A percentile compares a stretch with the other conserved stretches of the same genome.
Evolutionary conservation across 225 moss, liverwort and hornwort species (phyloP).

Genomic region (Asterella californica): DNA sequence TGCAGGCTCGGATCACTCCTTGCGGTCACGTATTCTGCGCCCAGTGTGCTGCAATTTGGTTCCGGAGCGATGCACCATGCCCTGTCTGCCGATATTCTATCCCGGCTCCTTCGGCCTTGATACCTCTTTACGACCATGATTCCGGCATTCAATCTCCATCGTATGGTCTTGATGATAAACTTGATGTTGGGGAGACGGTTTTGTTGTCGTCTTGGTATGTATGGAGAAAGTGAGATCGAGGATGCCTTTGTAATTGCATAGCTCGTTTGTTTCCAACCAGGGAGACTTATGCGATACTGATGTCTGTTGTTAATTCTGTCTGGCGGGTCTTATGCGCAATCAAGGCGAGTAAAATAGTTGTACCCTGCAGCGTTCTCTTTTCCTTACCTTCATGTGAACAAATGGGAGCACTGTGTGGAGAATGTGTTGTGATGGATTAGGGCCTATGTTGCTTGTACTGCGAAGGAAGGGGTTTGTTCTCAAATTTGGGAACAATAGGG

Average conservation of each 20-base stretch:
- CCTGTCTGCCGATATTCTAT: slow-evolving; percentile 86
- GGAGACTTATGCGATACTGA: not conserved
- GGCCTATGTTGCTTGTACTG: not conserved
- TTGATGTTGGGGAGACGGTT: slow-evolving; percentile 57
- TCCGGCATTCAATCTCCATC: slow-evolving; percentile 94
- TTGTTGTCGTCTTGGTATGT: slow-evolving; percentile 41
- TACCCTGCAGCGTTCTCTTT: not conserved
- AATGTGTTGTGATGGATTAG: not conserved
- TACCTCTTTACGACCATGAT: slow-evolving; percentile 95
- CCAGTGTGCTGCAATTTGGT: slow-evolving; percentile 91
- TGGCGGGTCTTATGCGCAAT: not conserved
- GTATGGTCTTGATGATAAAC: slow-evolving; percentile 57
- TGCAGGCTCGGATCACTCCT: slow-evolving; percentile 89
- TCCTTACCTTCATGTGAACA: not conserved
- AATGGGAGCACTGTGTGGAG: not conserved
- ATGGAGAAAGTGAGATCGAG: not conserved
- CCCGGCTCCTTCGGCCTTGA: slow-evolving; percentile 69
- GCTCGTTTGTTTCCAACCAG: not conserved
- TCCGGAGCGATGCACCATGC: slow-evolving; percentile 79
- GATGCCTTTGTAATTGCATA: not conserved
- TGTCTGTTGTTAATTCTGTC: not conserved
- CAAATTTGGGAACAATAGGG: not conserved
- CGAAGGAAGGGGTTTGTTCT: not conserved
- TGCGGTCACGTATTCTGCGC: slow-evolving; percentile 97
- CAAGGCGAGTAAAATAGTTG: not conserved